phyloP scores from a whole-genome alignment of 768 basidiomycete genomes.

The Sutorius australiensis region DNA sequence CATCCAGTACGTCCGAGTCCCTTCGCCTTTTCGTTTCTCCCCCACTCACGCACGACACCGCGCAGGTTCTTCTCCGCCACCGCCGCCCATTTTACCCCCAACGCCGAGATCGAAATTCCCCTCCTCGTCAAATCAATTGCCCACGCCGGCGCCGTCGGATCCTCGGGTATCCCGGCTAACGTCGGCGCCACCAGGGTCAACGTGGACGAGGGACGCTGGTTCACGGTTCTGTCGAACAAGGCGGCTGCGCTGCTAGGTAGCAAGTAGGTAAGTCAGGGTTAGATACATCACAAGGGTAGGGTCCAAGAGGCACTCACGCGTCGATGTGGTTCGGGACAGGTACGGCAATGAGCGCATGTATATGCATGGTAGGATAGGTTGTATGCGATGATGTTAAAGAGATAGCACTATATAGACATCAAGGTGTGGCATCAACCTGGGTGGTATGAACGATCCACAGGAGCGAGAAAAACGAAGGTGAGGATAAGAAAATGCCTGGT shows the following conservation, averaged over 20 bases:
- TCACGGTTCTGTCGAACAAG: conserved; percentile 55
- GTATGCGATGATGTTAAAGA: not conserved
- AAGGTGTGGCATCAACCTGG: not conserved
- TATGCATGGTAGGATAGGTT: not conserved
- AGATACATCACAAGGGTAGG: no score
- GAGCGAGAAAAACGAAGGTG: no score
- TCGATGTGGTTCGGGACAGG: not conserved
- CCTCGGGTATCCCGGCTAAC: conserved; percentile 42
- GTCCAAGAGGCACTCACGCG: no score
- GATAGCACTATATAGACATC: not conserved
- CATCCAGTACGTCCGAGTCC: conserved; percentile 37
- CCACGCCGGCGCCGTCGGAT: conserved; percentile 53
- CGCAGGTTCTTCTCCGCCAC: conserved; percentile 36
- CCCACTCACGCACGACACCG: no score
- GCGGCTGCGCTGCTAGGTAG: conserved; percentile 43
- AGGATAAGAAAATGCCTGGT: not conserved
- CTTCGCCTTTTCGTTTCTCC: no score
- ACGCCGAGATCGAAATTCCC: conserved; percentile 47
- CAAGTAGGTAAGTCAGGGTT: not conserved
- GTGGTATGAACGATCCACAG: no score
- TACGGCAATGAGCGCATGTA: not conserved
- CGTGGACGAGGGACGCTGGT: conserved; percentile 36
- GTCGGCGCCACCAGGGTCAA: conserved; percentile 38
- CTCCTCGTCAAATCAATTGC: conserved; percentile 53
- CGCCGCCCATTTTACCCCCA: conserved; percentile 36